Conservation (phyloP, 2,329 filamentous ascomycete genomes). For the Fusarium palustre region DNA sequence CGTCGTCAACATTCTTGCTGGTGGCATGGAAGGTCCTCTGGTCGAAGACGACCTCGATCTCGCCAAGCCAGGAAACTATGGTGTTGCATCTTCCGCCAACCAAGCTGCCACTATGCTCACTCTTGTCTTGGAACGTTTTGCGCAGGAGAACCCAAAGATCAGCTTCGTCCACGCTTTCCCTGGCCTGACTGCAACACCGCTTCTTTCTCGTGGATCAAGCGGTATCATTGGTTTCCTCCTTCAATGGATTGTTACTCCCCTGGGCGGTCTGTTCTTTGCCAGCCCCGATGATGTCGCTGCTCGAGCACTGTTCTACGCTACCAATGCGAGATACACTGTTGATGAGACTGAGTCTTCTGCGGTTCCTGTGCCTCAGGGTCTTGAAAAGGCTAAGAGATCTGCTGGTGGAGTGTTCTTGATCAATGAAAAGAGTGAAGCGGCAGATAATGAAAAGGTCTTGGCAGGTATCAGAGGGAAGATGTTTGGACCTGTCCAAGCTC, state of each 20-base stretch:
- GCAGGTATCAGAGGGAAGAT: slow-evolving; percentile 6
- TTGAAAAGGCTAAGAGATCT: slow-evolving; percentile 3
- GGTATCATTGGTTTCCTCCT: slow-evolving; percentile 29
- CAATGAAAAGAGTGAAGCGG: slow-evolving; percentile 29
- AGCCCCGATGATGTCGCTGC: slow-evolving; percentile 39
- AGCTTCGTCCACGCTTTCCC: slow-evolving; percentile 54
- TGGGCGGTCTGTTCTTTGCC: slow-evolving; percentile 25
- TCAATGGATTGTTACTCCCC: slow-evolving; percentile 28
- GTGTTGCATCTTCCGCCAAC: slow-evolving; percentile 54
- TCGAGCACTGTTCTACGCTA: slow-evolving; percentile 38
- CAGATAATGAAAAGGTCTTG: slow-evolving; percentile 34
- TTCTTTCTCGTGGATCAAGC: slow-evolving; percentile 38
- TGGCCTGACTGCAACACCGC: slow-evolving; percentile 44
- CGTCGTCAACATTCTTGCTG: slow-evolving; percentile 62
- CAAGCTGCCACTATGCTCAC: slow-evolving; percentile 63
- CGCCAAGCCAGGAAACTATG: slow-evolving; percentile 51
- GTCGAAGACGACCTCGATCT: slow-evolving; percentile 59
- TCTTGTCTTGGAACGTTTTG: slow-evolving; percentile 61
- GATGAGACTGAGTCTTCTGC: not conserved
- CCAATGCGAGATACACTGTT: slow-evolving; percentile 40
- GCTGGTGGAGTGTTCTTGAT: slow-evolving; percentile 28
- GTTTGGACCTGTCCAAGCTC: not conserved
- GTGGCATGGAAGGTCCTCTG: slow-evolving; percentile 61
- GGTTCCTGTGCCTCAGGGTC: not conserved
- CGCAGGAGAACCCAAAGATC: slow-evolving; percentile 55